Evolutionary conservation across 768 basidiomycete species (phyloP).

Genomic region (Auricularia cornea): DNA sequence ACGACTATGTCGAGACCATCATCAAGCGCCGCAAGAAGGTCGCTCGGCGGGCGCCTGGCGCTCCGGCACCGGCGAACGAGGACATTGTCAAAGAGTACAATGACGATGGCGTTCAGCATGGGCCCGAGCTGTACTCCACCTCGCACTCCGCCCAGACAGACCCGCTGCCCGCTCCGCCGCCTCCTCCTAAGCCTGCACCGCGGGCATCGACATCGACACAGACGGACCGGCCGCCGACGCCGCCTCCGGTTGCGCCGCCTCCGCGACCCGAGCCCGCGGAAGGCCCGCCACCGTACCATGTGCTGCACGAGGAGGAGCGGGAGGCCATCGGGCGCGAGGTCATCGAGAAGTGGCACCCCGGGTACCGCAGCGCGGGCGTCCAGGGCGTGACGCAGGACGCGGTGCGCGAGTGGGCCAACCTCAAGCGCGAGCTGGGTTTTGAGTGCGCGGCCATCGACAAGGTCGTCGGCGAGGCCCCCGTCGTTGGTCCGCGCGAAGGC

Average conservation of each 20-base stretch:
- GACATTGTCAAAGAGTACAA: slow-evolving; percentile 63
- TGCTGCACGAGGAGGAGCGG: slow-evolving; percentile 32
- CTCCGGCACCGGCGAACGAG: slow-evolving; percentile 37
- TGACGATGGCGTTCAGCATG: slow-evolving; percentile 66
- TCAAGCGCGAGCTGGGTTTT: slow-evolving; percentile 73
- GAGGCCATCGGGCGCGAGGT: slow-evolving; percentile 44
- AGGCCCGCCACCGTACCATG: slow-evolving; percentile 21
- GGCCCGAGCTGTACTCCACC: slow-evolving; percentile 43
- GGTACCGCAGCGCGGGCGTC: slow-evolving; percentile 38
- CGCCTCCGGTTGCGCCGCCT: slow-evolving; percentile 7
- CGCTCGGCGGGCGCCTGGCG: slow-evolving; percentile 43
- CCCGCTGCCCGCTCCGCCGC: slow-evolving; percentile 40
- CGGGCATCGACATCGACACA: slow-evolving; percentile 8
- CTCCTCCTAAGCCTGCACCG: slow-evolving; percentile 31
- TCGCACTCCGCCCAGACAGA: slow-evolving; percentile 53
- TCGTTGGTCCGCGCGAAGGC: slow-evolving; percentile 8
- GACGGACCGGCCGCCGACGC: slow-evolving; percentile 7
- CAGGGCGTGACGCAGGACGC: slow-evolving; percentile 58
- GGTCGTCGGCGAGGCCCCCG: slow-evolving; percentile 38
- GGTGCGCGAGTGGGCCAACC: slow-evolving; percentile 66
- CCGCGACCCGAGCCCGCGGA: slow-evolving; percentile 20
- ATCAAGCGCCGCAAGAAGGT: slow-evolving; percentile 83
- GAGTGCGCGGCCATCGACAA: slow-evolving; percentile 72
- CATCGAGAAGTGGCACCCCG: slow-evolving; percentile 65
- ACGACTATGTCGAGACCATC: slow-evolving; percentile 77